These are phyloP conservation scores for Eimeria sp. DNA, from an alignment of 169 alveolate species.

Conservation along the genomic window DNA sequence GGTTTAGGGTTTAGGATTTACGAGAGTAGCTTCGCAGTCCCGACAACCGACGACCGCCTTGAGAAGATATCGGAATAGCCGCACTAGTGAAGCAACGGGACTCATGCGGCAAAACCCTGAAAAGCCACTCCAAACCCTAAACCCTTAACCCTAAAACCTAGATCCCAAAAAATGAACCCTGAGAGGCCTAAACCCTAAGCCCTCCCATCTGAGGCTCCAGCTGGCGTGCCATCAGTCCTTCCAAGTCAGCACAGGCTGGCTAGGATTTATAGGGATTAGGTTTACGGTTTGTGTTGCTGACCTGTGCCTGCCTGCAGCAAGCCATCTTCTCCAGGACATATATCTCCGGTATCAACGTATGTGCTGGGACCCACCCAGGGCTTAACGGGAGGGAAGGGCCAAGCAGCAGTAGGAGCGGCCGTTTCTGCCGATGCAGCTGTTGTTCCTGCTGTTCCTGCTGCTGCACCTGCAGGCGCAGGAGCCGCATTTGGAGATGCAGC, in stretches of 20 bases:
- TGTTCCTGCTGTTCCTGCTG: conserved; percentile 36
- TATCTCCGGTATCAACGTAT: conserved; percentile 41
- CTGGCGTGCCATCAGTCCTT: not conserved
- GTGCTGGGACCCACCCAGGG: conserved; percentile 57
- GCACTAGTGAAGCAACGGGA: conserved; percentile 50
- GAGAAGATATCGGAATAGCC: conserved; percentile 74
- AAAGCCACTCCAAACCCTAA: not conserved
- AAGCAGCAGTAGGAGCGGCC: not conserved
- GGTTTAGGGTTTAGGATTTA: conserved; percentile 52
- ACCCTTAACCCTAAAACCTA: conserved; percentile 28
- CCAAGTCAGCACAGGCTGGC: not conserved
- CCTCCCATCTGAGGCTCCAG: not conserved
- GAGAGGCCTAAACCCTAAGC: not conserved
- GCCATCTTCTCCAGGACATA: conserved; percentile 69
- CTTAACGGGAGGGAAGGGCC: conserved; percentile 39
- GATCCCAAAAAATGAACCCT: not conserved
- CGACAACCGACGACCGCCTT: conserved; percentile 71
- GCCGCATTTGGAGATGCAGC: not conserved
- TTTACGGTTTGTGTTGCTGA: conserved; percentile 16
- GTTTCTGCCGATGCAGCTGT: conserved; percentile 42
- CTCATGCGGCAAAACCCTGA: conserved; percentile 74
- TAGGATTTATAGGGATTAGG: conserved; percentile 19
- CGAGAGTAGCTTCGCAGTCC: conserved; percentile 62
- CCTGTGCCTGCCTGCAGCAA: conserved; percentile 76
- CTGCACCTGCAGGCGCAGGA: not conserved